Base-by-base conservation (phyloP, 192 early-diverging fungal species). In the Coemansia sp. region DNA sequence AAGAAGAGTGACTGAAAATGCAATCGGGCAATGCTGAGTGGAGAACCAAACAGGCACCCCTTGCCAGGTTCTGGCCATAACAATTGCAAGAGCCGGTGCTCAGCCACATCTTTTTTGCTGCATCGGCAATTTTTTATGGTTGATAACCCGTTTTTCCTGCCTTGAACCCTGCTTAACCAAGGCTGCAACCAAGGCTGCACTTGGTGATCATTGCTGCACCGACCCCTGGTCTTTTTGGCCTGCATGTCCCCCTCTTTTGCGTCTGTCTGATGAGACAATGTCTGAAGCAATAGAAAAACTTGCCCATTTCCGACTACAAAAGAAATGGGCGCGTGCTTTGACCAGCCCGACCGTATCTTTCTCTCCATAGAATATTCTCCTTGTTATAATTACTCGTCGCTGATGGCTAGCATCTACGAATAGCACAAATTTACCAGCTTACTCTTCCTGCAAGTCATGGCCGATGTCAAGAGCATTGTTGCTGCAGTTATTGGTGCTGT, bases 231-330 rank as follows among this genome's bases (percentile, higher is more conserved):
- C 39, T 21, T 11, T 48, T 27, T 47, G 4, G 9, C 45, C 39
- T 27, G 27, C n/a, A 17, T 37, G 32, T 8, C 49, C 60, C 49
- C 49, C 51, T 48, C 43, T 19, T 51, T 37, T 49, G 47, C 41
- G 41, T 45, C 15, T n/a, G 41, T 12, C 39, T 2, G 49, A 51
- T 62, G 60, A 62, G 27, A 62, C 60, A 35, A 17, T 32, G 60
- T 51, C 60, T 0, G 55, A 57, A 25, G 55, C 35, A 1, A 35
- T 17, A 29, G 48, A 41, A 62, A 38, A 61, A 49, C 9, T 32
- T 2, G 43, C 49, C 10, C 23, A 25, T 51, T 48, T 49, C 59
- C 12, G 59, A 37, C 43, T 52, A 35, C 48, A 47, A 29, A 27
- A 11, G 49, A 17, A 21, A 24, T 8, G 9, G 25, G 21, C 19